These are phyloP conservation scores for Fusarium sp. DNA, from an alignment of 2,329 filamentous ascomycete genomes.

Conservation along the genomic window DNA sequence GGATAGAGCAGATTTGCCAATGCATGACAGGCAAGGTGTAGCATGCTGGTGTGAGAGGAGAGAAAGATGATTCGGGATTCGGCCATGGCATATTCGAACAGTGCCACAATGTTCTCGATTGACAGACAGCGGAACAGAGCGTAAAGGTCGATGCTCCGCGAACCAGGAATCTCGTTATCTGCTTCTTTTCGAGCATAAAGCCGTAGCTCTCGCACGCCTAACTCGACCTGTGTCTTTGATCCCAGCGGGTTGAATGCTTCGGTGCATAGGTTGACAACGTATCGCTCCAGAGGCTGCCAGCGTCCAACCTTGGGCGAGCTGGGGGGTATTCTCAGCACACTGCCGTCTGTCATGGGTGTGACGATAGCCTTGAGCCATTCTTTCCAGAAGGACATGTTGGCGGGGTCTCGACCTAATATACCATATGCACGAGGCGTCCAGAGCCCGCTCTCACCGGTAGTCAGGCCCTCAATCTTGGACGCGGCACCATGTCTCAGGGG, in stretches of 20 bases:
- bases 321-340: conserved; percentile 81
- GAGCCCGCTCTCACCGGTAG: conserved; percentile 92
- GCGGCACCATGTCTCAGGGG: conserved; percentile 94
- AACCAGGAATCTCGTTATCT: conserved; percentile 90
- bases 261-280: conserved; percentile 95
- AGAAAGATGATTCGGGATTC: conserved; percentile 97
- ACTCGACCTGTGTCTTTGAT: conserved; percentile 95
- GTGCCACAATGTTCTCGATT: conserved; percentile 88
- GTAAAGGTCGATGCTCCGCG: conserved; percentile 90
- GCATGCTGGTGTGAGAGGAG: conserved; percentile 95
- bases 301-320: conserved; percentile 91
- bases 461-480: conserved; percentile 96
- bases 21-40: conserved; percentile 92
- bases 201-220: conserved; percentile 87
- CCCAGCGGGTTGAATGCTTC: conserved; percentile 92
- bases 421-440: conserved; percentile 97
- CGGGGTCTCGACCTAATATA: conserved; percentile 84
- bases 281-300: conserved; percentile 96
- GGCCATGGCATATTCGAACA: conserved; percentile 92
- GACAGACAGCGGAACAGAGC: conserved; percentile 90
- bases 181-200: conserved; percentile 95
- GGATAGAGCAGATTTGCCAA: conserved; percentile 87
- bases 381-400: conserved; percentile 94
- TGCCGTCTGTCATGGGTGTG: conserved; percentile 95
- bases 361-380: conserved; percentile 95